Percentiles rank a stretch among this genome's conserved stretches.
Evolutionary conservation across 176 grass and related monocot species (phyloP).

Genomic region (Olyra latifolia): DNA sequence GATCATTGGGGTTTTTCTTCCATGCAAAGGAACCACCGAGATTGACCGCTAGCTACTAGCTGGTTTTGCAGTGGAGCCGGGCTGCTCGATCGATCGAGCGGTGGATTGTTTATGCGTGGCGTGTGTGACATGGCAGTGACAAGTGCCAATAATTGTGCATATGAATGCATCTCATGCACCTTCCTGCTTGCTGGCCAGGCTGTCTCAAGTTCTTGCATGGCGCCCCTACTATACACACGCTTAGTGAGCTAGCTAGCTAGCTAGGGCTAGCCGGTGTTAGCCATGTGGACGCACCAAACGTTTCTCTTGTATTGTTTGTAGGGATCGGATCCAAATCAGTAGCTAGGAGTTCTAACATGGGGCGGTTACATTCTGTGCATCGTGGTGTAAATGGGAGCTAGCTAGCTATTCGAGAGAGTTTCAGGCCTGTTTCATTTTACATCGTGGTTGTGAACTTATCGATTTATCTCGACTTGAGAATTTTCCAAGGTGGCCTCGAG

Average conservation of each 20-base stretch:
- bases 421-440: too few relatives aligned
- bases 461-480: too few relatives aligned
- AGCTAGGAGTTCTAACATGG: neutral
- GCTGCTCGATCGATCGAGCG: neutral
- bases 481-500: too few relatives aligned
- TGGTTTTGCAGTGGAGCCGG: slow-evolving; percentile 32
- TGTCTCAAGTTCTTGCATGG: slow-evolving; percentile 23
- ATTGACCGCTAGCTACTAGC: neutral
- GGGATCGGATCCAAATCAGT: neutral
- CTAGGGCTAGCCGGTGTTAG: slow-evolving; percentile 24
- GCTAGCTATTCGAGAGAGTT: neutral
- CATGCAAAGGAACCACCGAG: slow-evolving; percentile 21
- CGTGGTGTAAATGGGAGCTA: neutral
- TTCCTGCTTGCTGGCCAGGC: slow-evolving; percentile 23
- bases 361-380: neutral
- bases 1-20: slow-evolving; percentile 29
- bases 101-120: slow-evolving; percentile 33
- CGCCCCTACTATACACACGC: neutral
- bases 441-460: too few relatives aligned
- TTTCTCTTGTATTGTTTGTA: neutral
- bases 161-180: slow-evolving; percentile 34
- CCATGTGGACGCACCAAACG: slow-evolving; percentile 41
- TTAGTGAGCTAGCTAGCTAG: slow-evolving; percentile 9
- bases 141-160: slow-evolving; percentile 49
- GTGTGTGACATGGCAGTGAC: slow-evolving; percentile 36